Conservation (phyloP, 208 protist species). For the Novymonas esmeraldas region DNA sequence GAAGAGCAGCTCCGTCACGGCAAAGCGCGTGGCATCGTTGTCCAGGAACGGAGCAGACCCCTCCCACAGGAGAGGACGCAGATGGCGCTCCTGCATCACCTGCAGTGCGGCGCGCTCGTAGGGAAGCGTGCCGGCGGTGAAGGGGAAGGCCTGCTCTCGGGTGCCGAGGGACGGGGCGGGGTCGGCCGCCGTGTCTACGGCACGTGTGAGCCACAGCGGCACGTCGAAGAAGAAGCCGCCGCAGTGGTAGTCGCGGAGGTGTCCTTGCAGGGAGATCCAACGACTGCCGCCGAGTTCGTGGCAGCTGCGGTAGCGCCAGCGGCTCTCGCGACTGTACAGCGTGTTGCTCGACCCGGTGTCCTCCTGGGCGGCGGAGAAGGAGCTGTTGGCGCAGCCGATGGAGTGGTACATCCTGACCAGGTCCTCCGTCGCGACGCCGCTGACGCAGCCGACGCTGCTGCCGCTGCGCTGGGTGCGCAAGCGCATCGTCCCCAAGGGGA, state of each 20-base stretch:
- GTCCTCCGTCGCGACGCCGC: neutral
- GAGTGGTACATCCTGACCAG: constrained; percentile 6
- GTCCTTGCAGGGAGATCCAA: neutral
- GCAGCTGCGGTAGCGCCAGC: constrained; percentile 42
- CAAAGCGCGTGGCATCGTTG: constrained; percentile 47
- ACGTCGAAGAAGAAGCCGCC: constrained; percentile 56
- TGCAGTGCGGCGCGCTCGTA: constrained; percentile 9
- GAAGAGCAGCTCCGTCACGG: constrained; percentile 46
- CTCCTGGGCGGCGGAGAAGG: neutral
- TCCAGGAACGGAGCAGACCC: constrained; percentile 41
- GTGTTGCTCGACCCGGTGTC: constrained; percentile 10
- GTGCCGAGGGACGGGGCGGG: constrained; percentile 7
- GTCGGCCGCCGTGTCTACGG: neutral
- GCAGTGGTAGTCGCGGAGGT: constrained; percentile 49
- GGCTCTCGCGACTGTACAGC: constrained; percentile 12
- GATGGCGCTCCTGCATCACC: constrained; percentile 13
- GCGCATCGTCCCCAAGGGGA: constrained; percentile 36
- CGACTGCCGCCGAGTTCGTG: constrained; percentile 19
- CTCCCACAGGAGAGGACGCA: constrained; percentile 22
- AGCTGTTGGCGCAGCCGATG: constrained; percentile 6
- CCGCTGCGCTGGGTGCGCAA: constrained; percentile 39
- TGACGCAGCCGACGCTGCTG: neutral
- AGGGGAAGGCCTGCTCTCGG: constrained; percentile 22
- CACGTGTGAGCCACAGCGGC: constrained; percentile 29
- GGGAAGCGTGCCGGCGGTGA: constrained; percentile 7